Conservation (phyloP, 1,284 basidiomycete species). For the Rhodotorula sp. region DNA sequence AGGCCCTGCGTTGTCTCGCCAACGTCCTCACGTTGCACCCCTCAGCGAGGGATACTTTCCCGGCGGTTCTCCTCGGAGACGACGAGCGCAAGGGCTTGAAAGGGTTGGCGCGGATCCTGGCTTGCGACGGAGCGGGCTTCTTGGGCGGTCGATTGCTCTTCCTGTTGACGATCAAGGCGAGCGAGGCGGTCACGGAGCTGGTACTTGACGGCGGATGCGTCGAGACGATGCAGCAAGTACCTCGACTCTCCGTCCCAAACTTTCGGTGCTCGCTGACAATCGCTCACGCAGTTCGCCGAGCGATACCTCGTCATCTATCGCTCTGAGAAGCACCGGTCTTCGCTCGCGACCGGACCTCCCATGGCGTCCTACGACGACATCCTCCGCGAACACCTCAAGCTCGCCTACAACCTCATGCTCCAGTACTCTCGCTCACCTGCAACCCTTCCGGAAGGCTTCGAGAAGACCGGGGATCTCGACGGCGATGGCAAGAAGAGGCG, state of each 20-base stretch:
- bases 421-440: slow-evolving; percentile 24
- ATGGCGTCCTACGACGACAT: slow-evolving; percentile 20
- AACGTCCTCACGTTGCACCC: slow-evolving; percentile 39
- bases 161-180: slow-evolving; percentile 37
- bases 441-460: not conserved
- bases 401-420: slow-evolving; percentile 39
- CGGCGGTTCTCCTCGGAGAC: slow-evolving; percentile 22
- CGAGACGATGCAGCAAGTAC: slow-evolving; percentile 13
- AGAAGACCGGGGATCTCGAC: not conserved
- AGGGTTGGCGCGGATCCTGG: slow-evolving; percentile 30
- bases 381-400: slow-evolving; percentile 38
- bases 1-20: slow-evolving; percentile 38
- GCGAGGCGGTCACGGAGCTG: slow-evolving; percentile 26
- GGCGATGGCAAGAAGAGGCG: slow-evolving; percentile 22
- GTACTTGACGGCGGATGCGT: slow-evolving; percentile 13
- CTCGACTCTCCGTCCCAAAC: not conserved
- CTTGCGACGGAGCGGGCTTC: slow-evolving; percentile 19
- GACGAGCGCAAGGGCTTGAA: slow-evolving; percentile 1
- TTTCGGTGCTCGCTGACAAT: not conserved
- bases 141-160: slow-evolving; percentile 35
- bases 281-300: slow-evolving; percentile 9
- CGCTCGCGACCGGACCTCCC: slow-evolving; percentile 14
- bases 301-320: slow-evolving; percentile 21
- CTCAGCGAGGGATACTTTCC: slow-evolving; percentile 31
- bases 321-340: not conserved